Evolutionary conservation across 805 yeast genomes (phyloP).

Genomic region (Zygotorulaspora danielsina): DNA sequence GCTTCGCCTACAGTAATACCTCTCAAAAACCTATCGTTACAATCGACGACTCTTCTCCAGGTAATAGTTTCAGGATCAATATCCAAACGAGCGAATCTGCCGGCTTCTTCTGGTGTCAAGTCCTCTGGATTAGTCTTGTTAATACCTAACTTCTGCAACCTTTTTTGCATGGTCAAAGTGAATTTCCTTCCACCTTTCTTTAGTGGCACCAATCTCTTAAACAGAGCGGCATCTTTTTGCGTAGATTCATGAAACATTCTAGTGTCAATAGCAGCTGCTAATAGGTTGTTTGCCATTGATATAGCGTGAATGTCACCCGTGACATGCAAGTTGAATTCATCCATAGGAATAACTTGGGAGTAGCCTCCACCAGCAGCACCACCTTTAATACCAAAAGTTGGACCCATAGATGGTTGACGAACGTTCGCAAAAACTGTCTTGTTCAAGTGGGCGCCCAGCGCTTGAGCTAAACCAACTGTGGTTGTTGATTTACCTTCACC

Average conservation of each 20-base stretch:
- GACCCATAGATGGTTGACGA: conserved; percentile 87
- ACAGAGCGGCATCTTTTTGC: conserved; percentile 66
- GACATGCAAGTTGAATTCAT: conserved; percentile 79
- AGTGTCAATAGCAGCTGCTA: conserved; percentile 84
- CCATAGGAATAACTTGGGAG: conserved; percentile 85
- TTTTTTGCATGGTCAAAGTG: conserved; percentile 61
- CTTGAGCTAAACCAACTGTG: conserved; percentile 78
- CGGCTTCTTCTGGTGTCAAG: conserved; percentile 63
- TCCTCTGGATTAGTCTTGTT: conserved; percentile 66
- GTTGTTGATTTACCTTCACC: conserved; percentile 87
- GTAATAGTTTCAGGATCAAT: conserved; percentile 77
- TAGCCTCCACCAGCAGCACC: conserved; percentile 93
- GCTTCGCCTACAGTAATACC: conserved; percentile 78
- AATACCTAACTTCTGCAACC: conserved; percentile 67
- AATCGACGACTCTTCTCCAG: conserved; percentile 80
- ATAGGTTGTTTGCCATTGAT: conserved; percentile 72
- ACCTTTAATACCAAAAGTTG: conserved; percentile 83
- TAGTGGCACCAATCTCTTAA: conserved; percentile 69
- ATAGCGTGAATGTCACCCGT: conserved; percentile 87
- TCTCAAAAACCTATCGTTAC: conserved; percentile 75
- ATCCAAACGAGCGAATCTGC: conserved; percentile 62
- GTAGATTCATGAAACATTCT: conserved; percentile 81
- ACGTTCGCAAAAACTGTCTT: conserved; percentile 73
- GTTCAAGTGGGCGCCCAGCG: conserved; percentile 69
- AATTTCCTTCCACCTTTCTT: conserved; percentile 67